Evolutionary conservation across 192 early-diverging fungal genomes (phyloP), one percentile per base, ranked within the genome.

Genomic region (Coemansia sp.): DNA sequence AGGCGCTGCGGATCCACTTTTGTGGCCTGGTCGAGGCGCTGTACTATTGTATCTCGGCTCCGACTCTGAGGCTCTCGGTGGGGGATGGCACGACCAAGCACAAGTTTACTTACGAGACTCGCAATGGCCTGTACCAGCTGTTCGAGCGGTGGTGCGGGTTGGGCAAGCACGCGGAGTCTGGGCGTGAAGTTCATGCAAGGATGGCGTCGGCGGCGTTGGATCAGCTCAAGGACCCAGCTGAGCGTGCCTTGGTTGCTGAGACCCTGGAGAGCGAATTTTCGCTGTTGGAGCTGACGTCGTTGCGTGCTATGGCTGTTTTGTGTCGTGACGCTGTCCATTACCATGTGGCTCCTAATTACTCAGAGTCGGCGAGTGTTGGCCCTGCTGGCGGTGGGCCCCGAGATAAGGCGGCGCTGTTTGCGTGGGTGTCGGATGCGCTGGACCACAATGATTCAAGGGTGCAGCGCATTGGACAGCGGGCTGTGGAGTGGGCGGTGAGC

Each of bases 141-240:
- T 92, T 96, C 84, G 95, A 96, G 76, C 85, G 90, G 23, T 99
- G 97, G 97, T 94, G 95, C 77, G 91, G 96, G 8, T 87, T 93
- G 71, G 95, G 96, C 3, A 74, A 78, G 28, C 84, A 85, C 49
- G 75, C 88, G 0, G 84, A 78, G 0, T 40, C 67, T 13, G 85
- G 87, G 19, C 78, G 87, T 0, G 90, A 94, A 8, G 64, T 86
- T 0, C 91, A 96, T 60, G 84, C 79, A 6, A 85, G 85, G 32
- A 88, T 94, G 88, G 90, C 95, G 62, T 64, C 68, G 0, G 66
- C 72, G 53, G 88, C 88, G 6, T 66, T 95, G 59, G 94, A 95
- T 16, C 77, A 87, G 62, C 81, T 88, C 68, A 91, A 85, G 80
- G 93, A 96, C 73, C 63, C 80, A 4, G 82, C 67, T n/a, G 94